Evolutionary conservation across 1,284 basidiomycete genomes (phyloP), one percentile per base, ranked within the genome.

Genomic region (Cystobasidiaceae sp.): DNA sequence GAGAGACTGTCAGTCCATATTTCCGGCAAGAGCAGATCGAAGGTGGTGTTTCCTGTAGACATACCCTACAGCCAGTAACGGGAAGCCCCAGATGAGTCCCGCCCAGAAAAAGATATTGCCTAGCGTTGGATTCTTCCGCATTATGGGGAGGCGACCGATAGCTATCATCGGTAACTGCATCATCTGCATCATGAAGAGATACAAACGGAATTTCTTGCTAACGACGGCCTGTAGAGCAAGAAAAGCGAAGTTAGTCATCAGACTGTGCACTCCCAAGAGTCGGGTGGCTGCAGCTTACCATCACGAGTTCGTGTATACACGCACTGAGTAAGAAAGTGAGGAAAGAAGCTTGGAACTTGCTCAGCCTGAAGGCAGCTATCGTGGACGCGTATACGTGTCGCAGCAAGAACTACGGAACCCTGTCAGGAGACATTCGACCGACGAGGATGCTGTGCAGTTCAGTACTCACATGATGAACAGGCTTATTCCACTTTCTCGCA

Each of bases 401-500:
- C 9, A 97, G 82, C 23, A 98, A 83, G 82, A 97, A 97, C 85
- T 85, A 75, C 27, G 15, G 9, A 33, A 17, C 44, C 11, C 44
- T 97, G 85, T n/a, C 93, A 87, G 8, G 45, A 28, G 32, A n/a
- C 1, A 49, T 25, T 27, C 19, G 25, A 41, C 15, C 1, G n/a
- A 25, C 44, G 33, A 30, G 3, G 51, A 49, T 33, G 13, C 23
- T 2, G 28, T 39, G 32, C 25, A 32, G 43, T 56, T 17, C 17
- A 17, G 25, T 41, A 57, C 54, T 57, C 23, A 69, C 66, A n/a
- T 54, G 75, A 65, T 79, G 77, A 0, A 79, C 79, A 1, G 80
- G 79, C 71, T 89, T 90, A 79, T 96, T 96, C 93, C 93, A 96
- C 78, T 93, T 93, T 51, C 93, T 85, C 5, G 90, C 88, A 77